Percentiles rank a stretch among this genome's conserved stretches.
phyloP scores from a whole-genome alignment of 2,329 filamentous ascomycete genomes.

The Beauveria sp. region DNA sequence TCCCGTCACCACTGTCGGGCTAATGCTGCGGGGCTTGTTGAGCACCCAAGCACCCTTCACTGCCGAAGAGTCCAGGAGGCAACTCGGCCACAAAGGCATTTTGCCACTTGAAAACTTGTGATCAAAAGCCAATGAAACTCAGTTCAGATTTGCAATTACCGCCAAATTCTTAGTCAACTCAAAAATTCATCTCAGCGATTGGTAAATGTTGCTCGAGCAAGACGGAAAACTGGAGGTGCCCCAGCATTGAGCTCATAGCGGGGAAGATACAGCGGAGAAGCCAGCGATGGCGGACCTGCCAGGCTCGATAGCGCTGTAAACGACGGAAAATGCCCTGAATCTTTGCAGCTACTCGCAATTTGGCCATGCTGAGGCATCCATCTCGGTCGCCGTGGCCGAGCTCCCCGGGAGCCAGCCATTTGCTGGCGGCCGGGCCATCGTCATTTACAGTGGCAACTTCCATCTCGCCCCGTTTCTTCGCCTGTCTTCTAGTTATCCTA shows the following conservation, averaged over 20 bases:
- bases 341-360: neutral
- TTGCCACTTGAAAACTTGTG: too few species aligned
- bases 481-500: neutral
- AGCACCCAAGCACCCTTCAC: too few species aligned
- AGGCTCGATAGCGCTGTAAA: neutral
- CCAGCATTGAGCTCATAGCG: conserved; percentile 2
- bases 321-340: neutral
- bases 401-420: neutral
- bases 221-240: conserved; percentile 1
- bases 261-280: neutral
- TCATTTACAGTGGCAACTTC: neutral
- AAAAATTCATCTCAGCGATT: neutral
- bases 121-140: too few species aligned
- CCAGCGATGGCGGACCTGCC: neutral
- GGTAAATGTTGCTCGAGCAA: neutral
- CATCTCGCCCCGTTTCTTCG: neutral
- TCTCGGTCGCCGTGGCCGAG: neutral
- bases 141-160: too few species aligned
- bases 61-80: too few species aligned
- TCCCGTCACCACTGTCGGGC: too few species aligned
- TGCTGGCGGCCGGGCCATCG: neutral
- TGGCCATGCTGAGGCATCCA: too few species aligned
- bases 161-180: too few species aligned
- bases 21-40: too few species aligned
- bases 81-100: too few species aligned